A percentile compares a stretch with the other conserved stretches of the same genome.
phyloP scores from a whole-genome alignment of 495 filamentous ascomycete species.

The Annulohypoxylon moriforme region DNA sequence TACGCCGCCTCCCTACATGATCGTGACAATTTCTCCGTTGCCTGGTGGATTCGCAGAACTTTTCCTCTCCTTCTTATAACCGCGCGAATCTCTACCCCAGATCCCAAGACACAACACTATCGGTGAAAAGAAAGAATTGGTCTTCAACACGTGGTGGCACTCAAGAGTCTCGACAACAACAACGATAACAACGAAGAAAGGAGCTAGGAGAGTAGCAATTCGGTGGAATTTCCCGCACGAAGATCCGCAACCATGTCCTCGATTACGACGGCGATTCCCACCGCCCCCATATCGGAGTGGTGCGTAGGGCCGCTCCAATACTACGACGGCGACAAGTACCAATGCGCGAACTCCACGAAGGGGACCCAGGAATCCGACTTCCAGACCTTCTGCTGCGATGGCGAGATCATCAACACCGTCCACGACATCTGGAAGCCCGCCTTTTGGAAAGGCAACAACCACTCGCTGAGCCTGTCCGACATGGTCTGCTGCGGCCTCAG shows the following conservation, averaged over 20 bases:
- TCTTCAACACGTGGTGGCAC: neutral
- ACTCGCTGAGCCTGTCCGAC: slow-evolving; percentile 22
- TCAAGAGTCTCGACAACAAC: neutral
- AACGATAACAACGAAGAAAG: no score
- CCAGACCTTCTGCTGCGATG: slow-evolving; percentile 43
- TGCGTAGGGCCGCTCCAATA: neutral
- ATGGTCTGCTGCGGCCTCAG: slow-evolving; percentile 33
- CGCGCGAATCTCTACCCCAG: neutral
- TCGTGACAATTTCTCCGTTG: neutral
- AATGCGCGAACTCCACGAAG: slow-evolving; percentile 22
- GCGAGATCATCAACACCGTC: slow-evolving; percentile 27
- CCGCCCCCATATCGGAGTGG: slow-evolving; percentile 19
- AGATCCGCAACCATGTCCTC: slow-evolving; percentile 19
- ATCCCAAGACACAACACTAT: neutral
- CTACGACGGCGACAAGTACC: slow-evolving; percentile 11
- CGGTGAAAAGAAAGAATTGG: neutral
- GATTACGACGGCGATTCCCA: slow-evolving; percentile 34
- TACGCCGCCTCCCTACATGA: slow-evolving; percentile 18
- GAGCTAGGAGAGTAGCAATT: neutral
- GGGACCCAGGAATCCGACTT: slow-evolving; percentile 20
- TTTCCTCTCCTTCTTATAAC: neutral
- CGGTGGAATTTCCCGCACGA: neutral
- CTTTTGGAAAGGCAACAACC: slow-evolving; percentile 1
- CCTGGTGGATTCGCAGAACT: neutral
- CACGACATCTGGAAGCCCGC: slow-evolving; percentile 23